These are phyloP conservation scores for Prunus davidiana DNA, from an alignment of 306 rosid species.

Conservation along the genomic window DNA sequence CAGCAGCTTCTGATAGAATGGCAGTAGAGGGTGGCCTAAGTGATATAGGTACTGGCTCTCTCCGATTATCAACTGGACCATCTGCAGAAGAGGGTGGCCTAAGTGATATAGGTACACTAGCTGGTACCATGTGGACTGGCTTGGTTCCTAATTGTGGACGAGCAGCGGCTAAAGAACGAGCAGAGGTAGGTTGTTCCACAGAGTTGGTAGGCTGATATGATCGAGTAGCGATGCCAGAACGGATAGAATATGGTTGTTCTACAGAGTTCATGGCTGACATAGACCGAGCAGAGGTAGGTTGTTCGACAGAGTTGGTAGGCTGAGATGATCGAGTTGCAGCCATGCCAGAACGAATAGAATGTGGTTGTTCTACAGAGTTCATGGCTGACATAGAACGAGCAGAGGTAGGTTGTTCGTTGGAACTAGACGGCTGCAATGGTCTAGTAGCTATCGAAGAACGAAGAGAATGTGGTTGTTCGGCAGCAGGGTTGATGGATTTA, in stretches of 20 bases:
- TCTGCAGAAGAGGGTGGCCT: slow-evolving; percentile 56
- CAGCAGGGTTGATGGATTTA: neutral
- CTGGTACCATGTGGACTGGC: slow-evolving; percentile 64
- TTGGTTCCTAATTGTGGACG: slow-evolving; percentile 52
- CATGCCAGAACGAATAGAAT: slow-evolving; percentile 1
- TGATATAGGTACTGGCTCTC: slow-evolving; percentile 45
- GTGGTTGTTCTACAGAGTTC: neutral
- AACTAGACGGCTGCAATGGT: neutral
- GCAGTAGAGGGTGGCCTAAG: slow-evolving; percentile 53
- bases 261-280: neutral
- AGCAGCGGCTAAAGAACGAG: slow-evolving; percentile 18
- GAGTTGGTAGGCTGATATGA: neutral
- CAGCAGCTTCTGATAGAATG: slow-evolving; percentile 26
- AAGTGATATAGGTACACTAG: slow-evolving; percentile 66
- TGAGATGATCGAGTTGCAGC: neutral
- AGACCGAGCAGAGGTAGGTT: slow-evolving; percentile 10
- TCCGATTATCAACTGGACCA: slow-evolving; percentile 33
- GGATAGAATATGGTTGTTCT: neutral
- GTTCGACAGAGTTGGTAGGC: neutral
- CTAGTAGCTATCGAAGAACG: neutral
- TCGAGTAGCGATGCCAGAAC: neutral
- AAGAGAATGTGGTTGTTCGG: slow-evolving; percentile 6
- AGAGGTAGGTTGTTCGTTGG: slow-evolving; percentile 8
- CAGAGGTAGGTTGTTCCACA: slow-evolving; percentile 22
- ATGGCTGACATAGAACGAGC: neutral